Percentiles rank a stretch among this genome's conserved stretches.
Evolutionary conservation across 139 green algal genomes (phyloP).

Genomic region (Asterochloris erici): DNA sequence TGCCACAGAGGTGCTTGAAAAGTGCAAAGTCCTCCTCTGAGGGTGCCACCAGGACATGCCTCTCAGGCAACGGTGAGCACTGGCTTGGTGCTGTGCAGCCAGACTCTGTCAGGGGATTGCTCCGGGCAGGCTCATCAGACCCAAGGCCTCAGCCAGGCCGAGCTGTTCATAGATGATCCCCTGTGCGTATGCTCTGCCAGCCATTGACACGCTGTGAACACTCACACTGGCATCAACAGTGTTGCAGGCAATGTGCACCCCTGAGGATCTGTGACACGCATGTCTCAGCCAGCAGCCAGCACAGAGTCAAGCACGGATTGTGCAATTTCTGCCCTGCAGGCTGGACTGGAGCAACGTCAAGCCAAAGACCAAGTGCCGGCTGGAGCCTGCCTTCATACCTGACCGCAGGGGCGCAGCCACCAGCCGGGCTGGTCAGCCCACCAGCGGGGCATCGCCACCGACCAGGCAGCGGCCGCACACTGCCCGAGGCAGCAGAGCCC

Average conservation of each 20-base stretch:
- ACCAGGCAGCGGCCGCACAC: background rate
- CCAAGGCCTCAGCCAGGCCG: background rate
- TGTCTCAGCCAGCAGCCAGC: background rate
- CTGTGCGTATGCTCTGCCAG: background rate
- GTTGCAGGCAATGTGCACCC: background rate
- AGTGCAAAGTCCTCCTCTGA: background rate
- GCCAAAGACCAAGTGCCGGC: slow-evolving; percentile 14
- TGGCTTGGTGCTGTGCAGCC: too few relatives aligned
- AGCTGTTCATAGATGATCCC: background rate
- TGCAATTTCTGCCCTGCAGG: background rate
- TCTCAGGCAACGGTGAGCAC: background rate
- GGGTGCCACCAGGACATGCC: background rate
- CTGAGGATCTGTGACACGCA: background rate
- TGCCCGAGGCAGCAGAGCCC: too few relatives aligned
- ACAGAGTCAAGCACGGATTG: background rate
- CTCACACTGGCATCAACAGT: background rate
- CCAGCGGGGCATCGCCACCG: background rate
- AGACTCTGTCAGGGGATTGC: too few relatives aligned
- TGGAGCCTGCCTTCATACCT: slow-evolving; percentile 12
- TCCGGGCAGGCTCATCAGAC: too few relatives aligned
- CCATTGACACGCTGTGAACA: background rate
- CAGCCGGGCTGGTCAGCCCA: background rate
- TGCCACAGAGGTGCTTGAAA: background rate
- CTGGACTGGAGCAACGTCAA: slow-evolving; percentile 20
- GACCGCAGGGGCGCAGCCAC: background rate